A percentile compares a stretch with the other conserved stretches of the same genome.
Evolutionary conservation across 2,329 filamentous ascomycete species (phyloP).

Genomic region (Colletotrichum kahawae): DNA sequence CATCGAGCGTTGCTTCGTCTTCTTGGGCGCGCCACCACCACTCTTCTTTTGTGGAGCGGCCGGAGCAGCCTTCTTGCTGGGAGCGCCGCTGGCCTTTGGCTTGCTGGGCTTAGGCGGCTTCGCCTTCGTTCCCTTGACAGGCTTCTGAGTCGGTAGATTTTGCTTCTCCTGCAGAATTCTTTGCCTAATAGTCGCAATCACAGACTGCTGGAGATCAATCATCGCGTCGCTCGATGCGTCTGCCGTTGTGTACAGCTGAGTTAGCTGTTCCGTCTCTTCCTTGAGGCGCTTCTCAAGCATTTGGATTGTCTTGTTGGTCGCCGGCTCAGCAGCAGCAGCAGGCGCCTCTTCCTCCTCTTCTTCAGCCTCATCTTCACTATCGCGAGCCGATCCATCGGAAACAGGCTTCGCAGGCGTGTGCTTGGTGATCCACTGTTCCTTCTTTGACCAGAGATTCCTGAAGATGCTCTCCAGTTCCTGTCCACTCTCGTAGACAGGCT

Average conservation of each 20-base stretch:
- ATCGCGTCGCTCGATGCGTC: conserved; percentile 56
- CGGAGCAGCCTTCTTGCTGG: conserved; percentile 46
- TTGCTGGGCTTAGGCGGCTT: conserved; percentile 59
- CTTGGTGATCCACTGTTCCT: conserved; percentile 79
- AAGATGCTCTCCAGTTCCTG: conserved; percentile 78
- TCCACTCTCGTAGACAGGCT: conserved; percentile 75
- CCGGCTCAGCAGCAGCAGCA: conserved; percentile 54
- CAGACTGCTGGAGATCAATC: conserved; percentile 62
- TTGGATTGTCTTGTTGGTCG: conserved; percentile 47
- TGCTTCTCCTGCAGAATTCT: conserved; percentile 77
- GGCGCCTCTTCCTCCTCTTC: conserved; percentile 73
- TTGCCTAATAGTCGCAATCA: conserved; percentile 70
- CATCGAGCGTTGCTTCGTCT: conserved; percentile 62
- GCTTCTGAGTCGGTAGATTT: conserved; percentile 59
- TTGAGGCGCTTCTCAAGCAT: conserved; percentile 56
- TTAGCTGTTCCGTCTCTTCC: conserved; percentile 65
- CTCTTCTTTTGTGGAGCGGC: conserved; percentile 36
- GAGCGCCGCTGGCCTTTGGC: conserved; percentile 41
- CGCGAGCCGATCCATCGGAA: conserved; percentile 68
- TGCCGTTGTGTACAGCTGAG: conserved; percentile 52
- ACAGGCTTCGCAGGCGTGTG: conserved; percentile 64
- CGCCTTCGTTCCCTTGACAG: conserved; percentile 65
- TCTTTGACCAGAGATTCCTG: conserved; percentile 75
- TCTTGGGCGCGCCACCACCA: conserved; percentile 50
- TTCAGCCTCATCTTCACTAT: conserved; percentile 72